Evolutionary conservation across 2,329 filamentous ascomycete genomes (phyloP).

Genomic region (Fusarium pininemorale): DNA sequence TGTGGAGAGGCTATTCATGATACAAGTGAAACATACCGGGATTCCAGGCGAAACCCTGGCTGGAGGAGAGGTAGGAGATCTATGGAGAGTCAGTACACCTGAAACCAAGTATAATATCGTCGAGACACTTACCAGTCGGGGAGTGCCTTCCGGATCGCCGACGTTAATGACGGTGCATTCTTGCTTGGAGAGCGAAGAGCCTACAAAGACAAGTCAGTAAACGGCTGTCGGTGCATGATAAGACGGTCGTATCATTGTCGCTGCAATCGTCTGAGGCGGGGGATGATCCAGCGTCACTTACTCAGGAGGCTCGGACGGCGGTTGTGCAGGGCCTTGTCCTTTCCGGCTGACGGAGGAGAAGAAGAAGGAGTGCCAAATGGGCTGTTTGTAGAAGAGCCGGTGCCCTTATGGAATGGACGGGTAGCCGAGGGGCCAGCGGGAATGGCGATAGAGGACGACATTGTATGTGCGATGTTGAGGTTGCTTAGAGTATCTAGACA

Average conservation of each 20-base stretch:
- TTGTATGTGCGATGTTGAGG: slow-evolving; percentile 40
- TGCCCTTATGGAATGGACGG: slow-evolving; percentile 55
- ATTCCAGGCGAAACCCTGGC: slow-evolving; percentile 86
- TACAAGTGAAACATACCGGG: slow-evolving; percentile 62
- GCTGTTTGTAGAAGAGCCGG: slow-evolving; percentile 56
- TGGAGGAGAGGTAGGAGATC: slow-evolving; percentile 83
- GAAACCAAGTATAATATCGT: neutral
- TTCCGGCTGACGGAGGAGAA: slow-evolving; percentile 62
- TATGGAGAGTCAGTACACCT: slow-evolving; percentile 47
- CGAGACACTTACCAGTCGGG: slow-evolving; percentile 68
- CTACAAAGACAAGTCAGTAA: slow-evolving; percentile 56
- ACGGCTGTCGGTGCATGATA: slow-evolving; percentile 2
- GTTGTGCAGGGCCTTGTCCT: slow-evolving; percentile 59
- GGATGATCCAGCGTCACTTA: slow-evolving; percentile 46
- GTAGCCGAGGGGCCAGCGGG: slow-evolving; percentile 56
- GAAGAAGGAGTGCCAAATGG: slow-evolving; percentile 58
- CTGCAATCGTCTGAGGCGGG: slow-evolving; percentile 10
- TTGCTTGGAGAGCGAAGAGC: slow-evolving; percentile 75
- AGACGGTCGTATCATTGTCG: slow-evolving; percentile 21
- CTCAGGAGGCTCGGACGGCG: slow-evolving; percentile 71
- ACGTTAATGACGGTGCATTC: slow-evolving; percentile 86
- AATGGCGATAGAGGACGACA: slow-evolving; percentile 78
- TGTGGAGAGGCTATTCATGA: neutral
- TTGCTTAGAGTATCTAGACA: slow-evolving; percentile 4
- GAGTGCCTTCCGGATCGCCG: slow-evolving; percentile 76